Percentiles rank a stretch among this genome's conserved stretches.
phyloP scores from a whole-genome alignment of 306 rosid genomes.

The Alnus rubra region DNA sequence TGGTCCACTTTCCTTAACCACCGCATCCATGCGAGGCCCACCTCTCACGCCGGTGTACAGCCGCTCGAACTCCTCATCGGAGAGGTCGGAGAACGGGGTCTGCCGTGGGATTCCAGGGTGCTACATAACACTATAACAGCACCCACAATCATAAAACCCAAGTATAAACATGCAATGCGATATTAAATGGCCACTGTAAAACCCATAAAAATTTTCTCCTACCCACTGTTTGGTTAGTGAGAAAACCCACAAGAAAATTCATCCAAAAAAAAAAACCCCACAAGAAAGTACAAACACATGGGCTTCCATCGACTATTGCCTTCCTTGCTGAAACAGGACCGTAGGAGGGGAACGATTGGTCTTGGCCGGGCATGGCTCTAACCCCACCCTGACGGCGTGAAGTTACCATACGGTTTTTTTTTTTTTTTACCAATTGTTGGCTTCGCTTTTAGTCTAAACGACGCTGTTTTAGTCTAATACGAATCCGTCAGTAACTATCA shows the following conservation, averaged over 20 bases:
- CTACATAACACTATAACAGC: neutral
- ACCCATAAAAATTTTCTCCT: neutral
- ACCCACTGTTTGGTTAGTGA: neutral
- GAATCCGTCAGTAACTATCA: no score
- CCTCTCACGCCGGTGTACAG: slow-evolving; percentile 56
- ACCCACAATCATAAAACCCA: neutral
- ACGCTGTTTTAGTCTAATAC: no score
- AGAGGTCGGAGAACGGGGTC: slow-evolving; percentile 77
- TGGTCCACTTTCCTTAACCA: neutral
- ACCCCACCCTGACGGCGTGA: no score
- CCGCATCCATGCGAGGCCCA: slow-evolving; percentile 9
- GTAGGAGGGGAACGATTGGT: no score
- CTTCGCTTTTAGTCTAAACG: no score
- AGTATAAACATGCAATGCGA: neutral
- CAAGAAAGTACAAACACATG: no score
- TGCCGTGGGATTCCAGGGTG: slow-evolving; percentile 45
- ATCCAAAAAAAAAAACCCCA: neutral
- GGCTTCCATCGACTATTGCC: no score
- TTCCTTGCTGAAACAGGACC: no score
- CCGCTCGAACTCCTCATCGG: slow-evolving; percentile 63
- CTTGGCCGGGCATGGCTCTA: no score
- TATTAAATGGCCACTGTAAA: neutral
- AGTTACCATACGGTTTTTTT: no score
- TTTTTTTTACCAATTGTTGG: no score
- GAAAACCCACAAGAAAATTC: neutral